phyloP scores from a whole-genome alignment of 2,329 filamentous ascomycete species.

The Mycosphaerella sp. region DNA sequence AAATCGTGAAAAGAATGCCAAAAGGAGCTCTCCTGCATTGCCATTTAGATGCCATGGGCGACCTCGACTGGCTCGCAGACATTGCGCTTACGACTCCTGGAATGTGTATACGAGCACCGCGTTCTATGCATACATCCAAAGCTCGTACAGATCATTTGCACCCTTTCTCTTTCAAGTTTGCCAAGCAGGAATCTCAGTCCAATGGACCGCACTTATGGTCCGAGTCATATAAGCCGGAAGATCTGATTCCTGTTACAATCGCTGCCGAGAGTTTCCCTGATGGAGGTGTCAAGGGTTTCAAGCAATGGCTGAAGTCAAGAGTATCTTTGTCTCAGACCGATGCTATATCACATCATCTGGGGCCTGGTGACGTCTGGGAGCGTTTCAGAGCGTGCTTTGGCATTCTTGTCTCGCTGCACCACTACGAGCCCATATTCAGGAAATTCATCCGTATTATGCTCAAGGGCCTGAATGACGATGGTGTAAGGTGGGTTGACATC shows the following conservation, averaged over 20 bases:
- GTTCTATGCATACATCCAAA: conserved; percentile 49
- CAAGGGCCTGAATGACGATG: conserved; percentile 66
- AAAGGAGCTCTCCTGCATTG: conserved; percentile 84
- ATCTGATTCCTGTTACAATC: conserved; percentile 52
- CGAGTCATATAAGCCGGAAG: conserved; percentile 53
- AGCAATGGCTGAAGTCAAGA: conserved; percentile 68
- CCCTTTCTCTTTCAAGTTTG: conserved; percentile 55
- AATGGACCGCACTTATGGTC: conserved; percentile 54
- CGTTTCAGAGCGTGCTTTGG: conserved; percentile 76
- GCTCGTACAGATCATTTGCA: conserved; percentile 47
- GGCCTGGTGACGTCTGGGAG: conserved; percentile 75
- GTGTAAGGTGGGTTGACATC: conserved; percentile 78
- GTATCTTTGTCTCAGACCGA: conserved; percentile 67
- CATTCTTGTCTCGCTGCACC: conserved; percentile 67
- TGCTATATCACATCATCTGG: conserved; percentile 72
- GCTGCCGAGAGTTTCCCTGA: conserved; percentile 71
- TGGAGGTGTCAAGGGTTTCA: conserved; percentile 64
- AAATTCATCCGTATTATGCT: conserved; percentile 68
- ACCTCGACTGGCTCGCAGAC: conserved; percentile 72
- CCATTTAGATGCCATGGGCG: conserved; percentile 86
- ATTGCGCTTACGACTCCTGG: conserved; percentile 65
- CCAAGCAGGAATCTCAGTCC: conserved; percentile 37
- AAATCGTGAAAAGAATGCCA: conserved; percentile 77
- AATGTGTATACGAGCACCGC: conserved; percentile 61
- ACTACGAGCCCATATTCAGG: conserved; percentile 86